Conservation (phyloP, 129 eudicot genomes). For the Dittrichia graveolens region DNA sequence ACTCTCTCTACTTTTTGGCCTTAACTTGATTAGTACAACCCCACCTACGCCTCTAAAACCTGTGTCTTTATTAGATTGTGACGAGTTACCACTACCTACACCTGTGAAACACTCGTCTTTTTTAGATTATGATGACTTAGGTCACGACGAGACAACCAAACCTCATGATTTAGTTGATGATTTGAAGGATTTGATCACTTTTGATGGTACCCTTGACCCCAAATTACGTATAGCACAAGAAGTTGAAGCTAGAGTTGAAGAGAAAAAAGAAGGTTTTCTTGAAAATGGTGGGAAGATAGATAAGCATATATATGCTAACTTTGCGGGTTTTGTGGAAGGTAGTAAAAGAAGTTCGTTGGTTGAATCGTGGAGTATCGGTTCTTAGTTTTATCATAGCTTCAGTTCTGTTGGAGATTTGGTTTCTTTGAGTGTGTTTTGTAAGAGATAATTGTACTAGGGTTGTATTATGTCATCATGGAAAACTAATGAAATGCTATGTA, state of each 20-base stretch:
- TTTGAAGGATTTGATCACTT: conserved; percentile 53
- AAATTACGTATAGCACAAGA: conserved; percentile 27
- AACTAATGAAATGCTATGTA: conserved; percentile 16
- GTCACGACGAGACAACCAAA: conserved; percentile 19
- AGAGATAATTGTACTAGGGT: not conserved
- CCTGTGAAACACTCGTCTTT: conserved; percentile 43
- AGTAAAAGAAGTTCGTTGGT: conserved; percentile 11
- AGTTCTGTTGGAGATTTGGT: conserved; percentile 3
- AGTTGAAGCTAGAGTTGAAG: conserved; percentile 24
- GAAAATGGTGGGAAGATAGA: conserved; percentile 39
- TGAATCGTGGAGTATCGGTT: conserved; percentile 18
- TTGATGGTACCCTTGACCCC: conserved; percentile 31
- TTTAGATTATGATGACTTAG: conserved; percentile 44
- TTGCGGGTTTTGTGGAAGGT: conserved; percentile 48
- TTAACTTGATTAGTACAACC: conserved; percentile 35
- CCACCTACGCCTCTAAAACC: conserved; percentile 23
- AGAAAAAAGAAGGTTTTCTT: conserved; percentile 13
- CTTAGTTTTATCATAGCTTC: not conserved
- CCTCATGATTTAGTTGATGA: conserved; percentile 44
- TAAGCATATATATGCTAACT: conserved; percentile 47
- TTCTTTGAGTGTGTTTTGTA: not conserved
- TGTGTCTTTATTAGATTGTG: conserved; percentile 66
- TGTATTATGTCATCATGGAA: not conserved
- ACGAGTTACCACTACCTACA: conserved; percentile 22
- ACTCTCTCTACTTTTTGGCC: conserved; percentile 56